phyloP scores from a whole-genome alignment of 2,329 filamentous ascomycete species.

The Ustilaginoidea virens region DNA sequence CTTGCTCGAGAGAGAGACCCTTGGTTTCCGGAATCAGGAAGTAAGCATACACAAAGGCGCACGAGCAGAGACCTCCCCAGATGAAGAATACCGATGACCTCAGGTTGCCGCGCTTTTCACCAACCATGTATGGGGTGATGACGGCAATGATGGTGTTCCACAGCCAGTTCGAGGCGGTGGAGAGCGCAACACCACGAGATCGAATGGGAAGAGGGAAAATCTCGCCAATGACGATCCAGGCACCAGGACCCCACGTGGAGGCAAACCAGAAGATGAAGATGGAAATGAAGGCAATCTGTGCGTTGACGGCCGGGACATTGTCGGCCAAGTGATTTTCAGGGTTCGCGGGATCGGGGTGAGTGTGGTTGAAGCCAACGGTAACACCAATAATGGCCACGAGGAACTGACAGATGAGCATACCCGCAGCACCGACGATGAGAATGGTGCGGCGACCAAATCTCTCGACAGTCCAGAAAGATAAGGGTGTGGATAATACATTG shows the following conservation, averaged over 20 bases:
- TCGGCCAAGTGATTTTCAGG: constrained; percentile 24
- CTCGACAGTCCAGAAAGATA: constrained; percentile 82
- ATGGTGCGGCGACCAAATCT: constrained; percentile 65
- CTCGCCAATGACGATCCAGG: constrained; percentile 76
- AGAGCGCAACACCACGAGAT: constrained; percentile 72
- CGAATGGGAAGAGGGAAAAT: constrained; percentile 83
- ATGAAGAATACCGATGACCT: constrained; percentile 59
- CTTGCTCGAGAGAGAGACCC: constrained; percentile 63
- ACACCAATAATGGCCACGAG: constrained; percentile 66
- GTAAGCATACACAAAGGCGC: constrained; percentile 49
- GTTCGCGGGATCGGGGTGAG: constrained; percentile 28
- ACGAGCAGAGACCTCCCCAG: constrained; percentile 53
- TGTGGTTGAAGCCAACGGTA: constrained; percentile 37
- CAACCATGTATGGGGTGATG: constrained; percentile 61
- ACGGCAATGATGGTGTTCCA: constrained; percentile 65
- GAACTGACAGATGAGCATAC: constrained; percentile 81
- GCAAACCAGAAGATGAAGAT: constrained; percentile 93
- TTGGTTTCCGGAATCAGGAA: constrained; percentile 63
- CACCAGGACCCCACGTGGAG: constrained; percentile 70
- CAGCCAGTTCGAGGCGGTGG: constrained; percentile 82
- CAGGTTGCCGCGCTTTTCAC: constrained; percentile 45
- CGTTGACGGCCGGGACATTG: constrained; percentile 43
- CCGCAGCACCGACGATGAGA: constrained; percentile 61
- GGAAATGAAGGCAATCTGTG: constrained; percentile 76
- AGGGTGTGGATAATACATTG: constrained; percentile 71